phyloP scores from a whole-genome alignment of 768 basidiomycete species.

The Auricularia auricula-judae region DNA sequence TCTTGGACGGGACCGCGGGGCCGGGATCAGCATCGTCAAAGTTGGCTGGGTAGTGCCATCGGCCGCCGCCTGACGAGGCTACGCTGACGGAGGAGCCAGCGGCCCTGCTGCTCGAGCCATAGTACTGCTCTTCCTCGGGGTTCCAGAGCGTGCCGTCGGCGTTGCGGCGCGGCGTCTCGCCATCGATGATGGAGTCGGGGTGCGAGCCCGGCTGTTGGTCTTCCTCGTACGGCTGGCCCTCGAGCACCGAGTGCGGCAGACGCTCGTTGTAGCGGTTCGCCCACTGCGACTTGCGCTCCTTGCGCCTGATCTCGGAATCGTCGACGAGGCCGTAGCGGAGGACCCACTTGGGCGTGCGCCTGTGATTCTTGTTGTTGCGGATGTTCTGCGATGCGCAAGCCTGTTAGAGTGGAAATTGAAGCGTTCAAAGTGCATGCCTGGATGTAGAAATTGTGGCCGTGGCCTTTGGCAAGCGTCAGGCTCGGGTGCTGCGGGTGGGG shows the following conservation, averaged over 20 bases:
- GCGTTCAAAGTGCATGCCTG: conserved; percentile 35
- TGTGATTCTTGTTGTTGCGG: conserved; percentile 87
- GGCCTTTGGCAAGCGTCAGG: conserved; percentile 34
- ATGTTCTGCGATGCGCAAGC: conserved; percentile 53
- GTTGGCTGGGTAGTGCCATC: conserved; percentile 83
- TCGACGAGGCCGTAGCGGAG: conserved; percentile 84
- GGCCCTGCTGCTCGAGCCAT: conserved; percentile 31
- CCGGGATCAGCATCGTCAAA: conserved; percentile 45
- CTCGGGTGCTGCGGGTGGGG: neutral
- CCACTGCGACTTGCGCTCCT: conserved; percentile 78
- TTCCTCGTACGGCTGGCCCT: conserved; percentile 64
- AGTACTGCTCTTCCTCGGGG: conserved; percentile 66
- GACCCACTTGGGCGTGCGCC: conserved; percentile 93
- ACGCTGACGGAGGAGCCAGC: conserved; percentile 19
- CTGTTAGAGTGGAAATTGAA: conserved; percentile 3
- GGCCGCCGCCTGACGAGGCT: conserved; percentile 31
- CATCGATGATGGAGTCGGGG: conserved; percentile 18
- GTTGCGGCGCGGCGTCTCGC: conserved; percentile 19
- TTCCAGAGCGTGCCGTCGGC: conserved; percentile 58
- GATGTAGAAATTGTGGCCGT: conserved; percentile 89
- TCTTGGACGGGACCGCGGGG: conserved; percentile 34
- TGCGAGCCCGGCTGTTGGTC: conserved; percentile 46
- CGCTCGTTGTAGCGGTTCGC: conserved; percentile 78
- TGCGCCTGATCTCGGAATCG: conserved; percentile 64
- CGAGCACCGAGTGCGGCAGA: conserved; percentile 53